These are phyloP conservation scores for Diplodia scrobiculata DNA, from an alignment of 2,329 filamentous ascomycete genomes.

Conservation along the genomic window DNA sequence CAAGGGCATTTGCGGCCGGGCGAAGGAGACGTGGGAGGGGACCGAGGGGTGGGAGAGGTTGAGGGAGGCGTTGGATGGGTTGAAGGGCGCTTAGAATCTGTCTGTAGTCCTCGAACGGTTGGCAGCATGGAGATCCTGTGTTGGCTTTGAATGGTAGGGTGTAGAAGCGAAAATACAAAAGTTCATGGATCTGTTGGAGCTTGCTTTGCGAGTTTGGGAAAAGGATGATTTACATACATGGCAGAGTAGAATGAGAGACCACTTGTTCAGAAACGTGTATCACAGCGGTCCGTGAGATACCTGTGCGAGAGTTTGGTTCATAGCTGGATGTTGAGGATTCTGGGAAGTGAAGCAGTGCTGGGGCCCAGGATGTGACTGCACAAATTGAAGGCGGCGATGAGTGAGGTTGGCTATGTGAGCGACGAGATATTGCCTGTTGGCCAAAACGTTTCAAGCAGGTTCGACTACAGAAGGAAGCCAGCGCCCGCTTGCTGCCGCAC, in stretches of 20 bases:
- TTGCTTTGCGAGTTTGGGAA: too few species aligned
- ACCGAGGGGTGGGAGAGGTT: slow-evolving; percentile 67
- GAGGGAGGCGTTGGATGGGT: slow-evolving; percentile 50
- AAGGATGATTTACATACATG: too few species aligned
- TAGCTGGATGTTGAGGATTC: background rate
- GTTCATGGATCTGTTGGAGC: too few species aligned
- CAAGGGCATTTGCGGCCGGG: slow-evolving; percentile 79
- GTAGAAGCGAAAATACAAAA: background rate
- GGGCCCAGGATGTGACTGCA: background rate
- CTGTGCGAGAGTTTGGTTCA: background rate
- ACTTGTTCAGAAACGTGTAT: background rate
- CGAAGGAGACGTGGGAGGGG: slow-evolving; percentile 79
- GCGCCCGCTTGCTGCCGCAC: too few species aligned
- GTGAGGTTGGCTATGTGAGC: background rate
- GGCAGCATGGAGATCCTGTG: background rate
- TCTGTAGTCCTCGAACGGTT: too few species aligned
- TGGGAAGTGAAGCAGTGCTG: background rate
- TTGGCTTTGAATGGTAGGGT: background rate
- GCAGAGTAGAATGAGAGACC: background rate
- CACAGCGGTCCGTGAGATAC: background rate
- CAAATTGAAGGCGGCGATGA: background rate
- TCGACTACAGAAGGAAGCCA: too few species aligned
- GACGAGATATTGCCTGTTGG: too few species aligned
- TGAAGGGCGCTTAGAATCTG: slow-evolving; percentile 38
- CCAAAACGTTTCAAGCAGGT: too few species aligned